These are phyloP conservation scores for Talaromyces sp. DNA, from an alignment of 2,329 filamentous ascomycete genomes.

Conservation along the genomic window DNA sequence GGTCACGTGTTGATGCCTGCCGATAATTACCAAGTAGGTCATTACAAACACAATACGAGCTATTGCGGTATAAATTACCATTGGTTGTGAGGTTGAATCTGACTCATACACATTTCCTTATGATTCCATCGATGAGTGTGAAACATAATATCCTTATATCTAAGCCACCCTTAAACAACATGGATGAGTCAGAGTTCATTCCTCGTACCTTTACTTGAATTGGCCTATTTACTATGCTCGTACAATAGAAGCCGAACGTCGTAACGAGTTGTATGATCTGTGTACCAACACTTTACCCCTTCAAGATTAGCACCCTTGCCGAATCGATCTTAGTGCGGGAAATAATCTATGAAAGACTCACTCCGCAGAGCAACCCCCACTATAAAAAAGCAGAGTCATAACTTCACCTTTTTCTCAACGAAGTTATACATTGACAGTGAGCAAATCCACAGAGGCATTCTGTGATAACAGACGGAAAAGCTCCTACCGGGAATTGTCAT, in stretches of 20 bases:
- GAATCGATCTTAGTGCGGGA: slow-evolving; percentile 8
- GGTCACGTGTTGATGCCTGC: slow-evolving; percentile 8
- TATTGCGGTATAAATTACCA: not conserved
- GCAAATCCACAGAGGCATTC: not conserved
- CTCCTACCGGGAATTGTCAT: not conserved
- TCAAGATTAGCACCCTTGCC: not conserved
- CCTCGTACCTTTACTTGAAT: not conserved
- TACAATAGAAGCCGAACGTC: not conserved
- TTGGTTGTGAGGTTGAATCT: not conserved
- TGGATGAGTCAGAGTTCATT: not conserved
- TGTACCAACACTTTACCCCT: not conserved
- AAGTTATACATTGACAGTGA: not conserved
- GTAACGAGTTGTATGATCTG: not conserved
- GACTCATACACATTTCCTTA: not conserved
- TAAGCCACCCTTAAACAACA: not conserved
- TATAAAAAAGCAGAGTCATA: slow-evolving; percentile 7
- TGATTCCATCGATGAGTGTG: not conserved
- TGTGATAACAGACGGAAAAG: not conserved
- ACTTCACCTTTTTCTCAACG: not conserved
- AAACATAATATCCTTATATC: not conserved
- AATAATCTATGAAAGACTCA: not conserved
- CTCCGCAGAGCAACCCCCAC: slow-evolving; percentile 4
- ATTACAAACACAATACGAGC: not conserved
- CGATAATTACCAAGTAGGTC: not conserved
- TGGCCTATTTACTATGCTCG: not conserved